Evolutionary conservation across 2,329 filamentous ascomycete genomes (phyloP).

Genomic region (Elsinoe ampelina): DNA sequence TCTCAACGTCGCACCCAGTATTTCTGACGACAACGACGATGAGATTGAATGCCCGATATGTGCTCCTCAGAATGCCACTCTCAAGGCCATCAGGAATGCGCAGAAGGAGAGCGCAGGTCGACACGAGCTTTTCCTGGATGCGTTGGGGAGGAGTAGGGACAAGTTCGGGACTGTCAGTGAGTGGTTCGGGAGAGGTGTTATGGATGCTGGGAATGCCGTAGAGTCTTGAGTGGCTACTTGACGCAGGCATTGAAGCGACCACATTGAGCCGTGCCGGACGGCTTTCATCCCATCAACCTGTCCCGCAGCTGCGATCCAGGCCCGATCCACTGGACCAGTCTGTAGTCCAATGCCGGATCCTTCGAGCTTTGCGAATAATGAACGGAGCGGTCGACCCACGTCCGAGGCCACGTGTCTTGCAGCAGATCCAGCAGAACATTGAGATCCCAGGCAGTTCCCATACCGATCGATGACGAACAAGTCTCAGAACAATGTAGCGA

Average conservation of each 20-base stretch:
- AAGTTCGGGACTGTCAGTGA: slow-evolving; percentile 85
- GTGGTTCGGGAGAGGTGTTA: slow-evolving; percentile 90
- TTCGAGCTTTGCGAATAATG: too few relatives aligned
- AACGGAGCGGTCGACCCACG: too few relatives aligned
- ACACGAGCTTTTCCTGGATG: slow-evolving; percentile 81
- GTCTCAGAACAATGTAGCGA: neutral
- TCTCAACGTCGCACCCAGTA: slow-evolving; percentile 48
- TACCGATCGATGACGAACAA: neutral
- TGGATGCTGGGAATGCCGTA: slow-evolving; percentile 43
- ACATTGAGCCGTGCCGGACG: too few relatives aligned
- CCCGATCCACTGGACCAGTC: too few relatives aligned
- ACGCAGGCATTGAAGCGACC: too few relatives aligned
- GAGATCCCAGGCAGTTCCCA: neutral
- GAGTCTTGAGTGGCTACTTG: neutral
- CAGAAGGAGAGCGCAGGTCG: slow-evolving; percentile 79
- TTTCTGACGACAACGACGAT: slow-evolving; percentile 47
- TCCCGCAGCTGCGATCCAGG: too few relatives aligned
- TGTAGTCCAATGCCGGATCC: too few relatives aligned
- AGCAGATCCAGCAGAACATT: too few relatives aligned
- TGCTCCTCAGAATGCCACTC: slow-evolving; percentile 72
- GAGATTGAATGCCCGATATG: slow-evolving; percentile 79
- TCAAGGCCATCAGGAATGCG: slow-evolving; percentile 73
- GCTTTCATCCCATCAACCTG: too few relatives aligned
- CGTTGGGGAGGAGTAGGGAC: slow-evolving; percentile 67
- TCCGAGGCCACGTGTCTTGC: too few relatives aligned